Percentiles rank a stretch among this genome's conserved stretches.
Conservation (phyloP, 768 basidiomycete genomes). For the Boletus rufocinnamomeus region DNA sequence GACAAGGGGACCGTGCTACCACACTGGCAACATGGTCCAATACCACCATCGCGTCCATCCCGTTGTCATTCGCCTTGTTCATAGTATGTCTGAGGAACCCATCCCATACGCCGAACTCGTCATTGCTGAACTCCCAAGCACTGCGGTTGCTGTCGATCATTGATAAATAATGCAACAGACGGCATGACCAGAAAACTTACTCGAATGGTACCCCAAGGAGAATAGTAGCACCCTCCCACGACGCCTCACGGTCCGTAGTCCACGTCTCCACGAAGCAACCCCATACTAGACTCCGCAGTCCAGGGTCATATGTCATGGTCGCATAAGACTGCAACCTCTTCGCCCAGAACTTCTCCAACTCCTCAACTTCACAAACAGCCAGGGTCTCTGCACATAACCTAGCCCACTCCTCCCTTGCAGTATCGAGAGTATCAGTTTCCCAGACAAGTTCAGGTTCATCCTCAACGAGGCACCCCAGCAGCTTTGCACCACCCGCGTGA, state of each 20-base stretch:
- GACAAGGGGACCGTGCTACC: conserved; percentile 44
- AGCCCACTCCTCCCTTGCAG: conserved; percentile 59
- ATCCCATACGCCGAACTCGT: conserved; percentile 64
- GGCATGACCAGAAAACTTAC: conserved; percentile 41
- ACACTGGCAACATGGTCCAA: conserved; percentile 57
- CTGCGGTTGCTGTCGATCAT: conserved; percentile 37
- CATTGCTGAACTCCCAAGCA: conserved; percentile 53
- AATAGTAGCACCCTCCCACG: conserved; percentile 56
- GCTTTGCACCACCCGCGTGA: conserved; percentile 42
- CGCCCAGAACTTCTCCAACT: conserved; percentile 57
- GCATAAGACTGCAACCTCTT: conserved; percentile 24
- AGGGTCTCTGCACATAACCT: conserved; percentile 57
- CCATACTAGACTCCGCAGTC: conserved; percentile 59
- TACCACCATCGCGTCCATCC: conserved; percentile 51
- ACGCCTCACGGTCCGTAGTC: conserved; percentile 44
- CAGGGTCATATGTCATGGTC: conserved; percentile 37
- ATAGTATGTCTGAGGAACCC: conserved; percentile 51
- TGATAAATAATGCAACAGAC: conserved; percentile 6
- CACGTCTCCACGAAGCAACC: conserved; percentile 55
- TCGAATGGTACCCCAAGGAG: conserved; percentile 63
- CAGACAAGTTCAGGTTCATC: conserved; percentile 47
- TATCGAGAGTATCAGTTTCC: conserved; percentile 44
- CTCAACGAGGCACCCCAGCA: conserved; percentile 52
- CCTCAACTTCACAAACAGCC: conserved; percentile 46
- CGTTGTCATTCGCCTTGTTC: conserved; percentile 61